Evolutionary conservation across 768 basidiomycete genomes (phyloP).

Genomic region (Rhodosporidiobolus sp.): DNA sequence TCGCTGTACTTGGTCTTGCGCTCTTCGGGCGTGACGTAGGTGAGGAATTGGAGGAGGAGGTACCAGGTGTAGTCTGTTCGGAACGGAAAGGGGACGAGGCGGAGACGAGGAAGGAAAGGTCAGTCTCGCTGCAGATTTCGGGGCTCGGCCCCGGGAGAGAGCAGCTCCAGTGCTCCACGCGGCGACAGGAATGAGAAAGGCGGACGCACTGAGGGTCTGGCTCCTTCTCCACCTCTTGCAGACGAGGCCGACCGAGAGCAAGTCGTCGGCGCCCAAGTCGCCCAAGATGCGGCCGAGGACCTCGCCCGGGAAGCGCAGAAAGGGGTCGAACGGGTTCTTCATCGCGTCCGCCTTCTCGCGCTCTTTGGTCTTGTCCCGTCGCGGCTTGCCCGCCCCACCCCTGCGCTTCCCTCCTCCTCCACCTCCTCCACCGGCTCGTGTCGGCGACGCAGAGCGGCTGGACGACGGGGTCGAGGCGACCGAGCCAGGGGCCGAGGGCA

Average conservation of each 20-base stretch:
- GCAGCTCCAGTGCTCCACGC: too few relatives aligned
- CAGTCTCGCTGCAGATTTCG: neutral
- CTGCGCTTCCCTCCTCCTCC: slow-evolving; percentile 7
- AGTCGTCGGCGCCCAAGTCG: slow-evolving; percentile 30
- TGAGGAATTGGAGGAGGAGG: slow-evolving; percentile 39
- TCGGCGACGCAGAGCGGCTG: slow-evolving; percentile 39
- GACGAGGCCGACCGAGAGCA: slow-evolving; percentile 37
- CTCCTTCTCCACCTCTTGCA: slow-evolving; percentile 42
- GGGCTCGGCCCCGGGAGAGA: neutral
- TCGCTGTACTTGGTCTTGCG: slow-evolving; percentile 22
- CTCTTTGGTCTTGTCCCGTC: slow-evolving; percentile 42
- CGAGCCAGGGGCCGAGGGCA: slow-evolving; percentile 7
- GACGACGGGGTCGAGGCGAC: slow-evolving; percentile 22
- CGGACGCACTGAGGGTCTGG: slow-evolving; percentile 43
- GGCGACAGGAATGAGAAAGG: neutral
- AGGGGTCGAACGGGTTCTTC: slow-evolving; percentile 39
- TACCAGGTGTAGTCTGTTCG: slow-evolving; percentile 44
- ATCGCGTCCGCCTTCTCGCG: slow-evolving; percentile 27
- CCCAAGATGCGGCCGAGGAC: slow-evolving; percentile 41
- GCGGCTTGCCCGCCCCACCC: slow-evolving; percentile 36
- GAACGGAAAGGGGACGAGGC: neutral
- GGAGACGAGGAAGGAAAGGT: neutral
- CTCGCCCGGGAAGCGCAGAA: slow-evolving; percentile 41
- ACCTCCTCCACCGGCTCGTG: slow-evolving; percentile 5
- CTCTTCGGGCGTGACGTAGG: slow-evolving; percentile 24